Evolutionary conservation across 495 filamentous ascomycete genomes (phyloP).

Genomic region (Hyaloscypha finlandica): DNA sequence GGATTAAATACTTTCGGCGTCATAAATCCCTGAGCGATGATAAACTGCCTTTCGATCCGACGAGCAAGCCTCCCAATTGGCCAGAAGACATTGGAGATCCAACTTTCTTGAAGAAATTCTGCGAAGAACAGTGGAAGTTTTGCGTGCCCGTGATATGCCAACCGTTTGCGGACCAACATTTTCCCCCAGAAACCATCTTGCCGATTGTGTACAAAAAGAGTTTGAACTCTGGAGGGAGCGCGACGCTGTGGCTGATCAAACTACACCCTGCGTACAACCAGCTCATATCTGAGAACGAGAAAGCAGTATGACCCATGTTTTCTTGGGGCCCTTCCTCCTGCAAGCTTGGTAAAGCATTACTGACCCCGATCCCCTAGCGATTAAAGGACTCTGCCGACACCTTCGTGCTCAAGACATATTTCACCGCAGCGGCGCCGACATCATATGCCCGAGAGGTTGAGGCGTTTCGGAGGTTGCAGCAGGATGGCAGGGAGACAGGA

Average conservation of each 20-base stretch:
- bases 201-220: conserved; percentile 32
- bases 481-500: conserved; percentile 21
- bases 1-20: conserved; percentile 29
- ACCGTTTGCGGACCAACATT: conserved; percentile 17
- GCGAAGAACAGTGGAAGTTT: conserved; percentile 41
- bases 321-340: conserved; percentile 5
- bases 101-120: conserved; percentile 33
- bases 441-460: conserved; percentile 38
- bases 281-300: background rate
- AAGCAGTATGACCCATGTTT: conserved; percentile 1
- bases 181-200: conserved; percentile 29
- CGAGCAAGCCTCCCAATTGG: conserved; percentile 10
- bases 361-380: background rate
- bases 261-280: conserved; percentile 35
- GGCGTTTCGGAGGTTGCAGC: conserved; percentile 36
- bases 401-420: conserved; percentile 46
- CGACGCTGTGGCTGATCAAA: conserved; percentile 29
- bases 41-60: conserved; percentile 30
- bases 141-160: conserved; percentile 29
- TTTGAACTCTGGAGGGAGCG: conserved; percentile 25
- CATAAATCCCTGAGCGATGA: conserved; percentile 23
- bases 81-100: background rate
- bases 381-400: conserved; percentile 26
- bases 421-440: conserved; percentile 29
- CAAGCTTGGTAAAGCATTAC: background rate